Percentiles rank a stretch among this genome's conserved stretches.
phyloP scores from a whole-genome alignment of 371 early-diverging fungal species.

The Rhizomucor pusillus region DNA sequence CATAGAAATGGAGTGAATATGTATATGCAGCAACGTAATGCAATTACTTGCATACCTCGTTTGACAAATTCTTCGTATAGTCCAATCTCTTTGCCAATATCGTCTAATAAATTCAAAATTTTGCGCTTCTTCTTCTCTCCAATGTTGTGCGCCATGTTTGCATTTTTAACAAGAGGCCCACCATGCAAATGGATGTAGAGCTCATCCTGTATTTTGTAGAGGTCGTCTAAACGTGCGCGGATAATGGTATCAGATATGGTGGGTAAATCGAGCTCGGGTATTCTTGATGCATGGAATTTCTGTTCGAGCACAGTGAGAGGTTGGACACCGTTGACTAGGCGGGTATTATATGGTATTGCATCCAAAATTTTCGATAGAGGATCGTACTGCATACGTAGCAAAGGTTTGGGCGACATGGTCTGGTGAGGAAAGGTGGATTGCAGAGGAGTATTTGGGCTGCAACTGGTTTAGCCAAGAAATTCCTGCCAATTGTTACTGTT shows the following conservation, averaged over 20 bases:
- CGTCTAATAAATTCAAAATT: conserved; percentile 49
- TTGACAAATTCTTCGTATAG: conserved; percentile 78
- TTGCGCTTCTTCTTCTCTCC: conserved; percentile 45
- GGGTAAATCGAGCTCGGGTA: conserved; percentile 67
- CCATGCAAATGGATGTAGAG: conserved; percentile 24
- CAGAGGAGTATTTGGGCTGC: conserved; percentile 40
- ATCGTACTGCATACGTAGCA: conserved; percentile 29
- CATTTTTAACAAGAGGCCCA: conserved; percentile 29
- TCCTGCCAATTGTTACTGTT: too few species aligned
- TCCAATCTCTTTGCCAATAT: conserved; percentile 62
- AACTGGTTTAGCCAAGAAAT: too few species aligned
- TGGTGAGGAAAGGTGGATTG: conserved; percentile 32
- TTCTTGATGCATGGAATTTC: conserved; percentile 55
- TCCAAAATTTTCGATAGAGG: conserved; percentile 39
- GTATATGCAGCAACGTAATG: neutral
- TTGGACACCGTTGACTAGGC: conserved; percentile 57
- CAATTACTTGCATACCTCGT: conserved; percentile 46
- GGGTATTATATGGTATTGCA: conserved; percentile 43
- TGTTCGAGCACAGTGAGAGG: conserved; percentile 58
- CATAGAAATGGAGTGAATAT: too few species aligned
- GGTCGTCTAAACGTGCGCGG: conserved; percentile 57
- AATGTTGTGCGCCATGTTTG: conserved; percentile 25
- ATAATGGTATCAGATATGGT: conserved; percentile 60
- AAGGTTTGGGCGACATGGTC: conserved; percentile 23
- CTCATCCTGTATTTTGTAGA: conserved; percentile 40